phyloP scores from a whole-genome alignment of 2,329 filamentous ascomycete species.

The Hypoxylon sp. region DNA sequence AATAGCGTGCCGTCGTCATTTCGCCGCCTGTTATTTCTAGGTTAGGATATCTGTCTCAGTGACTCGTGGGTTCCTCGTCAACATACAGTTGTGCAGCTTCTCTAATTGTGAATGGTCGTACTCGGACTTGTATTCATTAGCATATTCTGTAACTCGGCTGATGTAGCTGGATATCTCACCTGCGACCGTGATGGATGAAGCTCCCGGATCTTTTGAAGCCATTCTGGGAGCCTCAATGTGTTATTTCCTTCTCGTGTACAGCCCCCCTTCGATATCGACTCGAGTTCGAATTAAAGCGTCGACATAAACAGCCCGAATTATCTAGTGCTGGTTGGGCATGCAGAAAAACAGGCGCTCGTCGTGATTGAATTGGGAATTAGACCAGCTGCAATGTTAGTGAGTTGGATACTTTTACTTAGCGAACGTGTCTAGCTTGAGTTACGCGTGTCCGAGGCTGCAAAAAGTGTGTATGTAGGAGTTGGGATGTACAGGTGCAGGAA shows the following conservation, averaged over 20 bases:
- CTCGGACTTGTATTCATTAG: constrained; percentile 67
- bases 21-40: constrained; percentile 61
- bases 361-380: constrained; percentile 13
- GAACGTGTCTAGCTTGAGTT: constrained; percentile 7
- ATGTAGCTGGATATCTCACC: constrained; percentile 55
- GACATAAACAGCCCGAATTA: constrained; percentile 43
- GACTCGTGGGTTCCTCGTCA: background rate
- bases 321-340: constrained; percentile 9
- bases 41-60: constrained; percentile 30
- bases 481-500: constrained; percentile 12
- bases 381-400: constrained; percentile 13
- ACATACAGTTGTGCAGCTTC: constrained; percentile 90
- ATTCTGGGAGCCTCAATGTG: constrained; percentile 47
- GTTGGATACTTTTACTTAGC: background rate
- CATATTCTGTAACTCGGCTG: constrained; percentile 6
- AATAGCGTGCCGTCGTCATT: constrained; percentile 90
- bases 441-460: background rate
- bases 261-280: constrained; percentile 24
- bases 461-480: no score
- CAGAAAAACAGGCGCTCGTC: constrained; percentile 8
- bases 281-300: constrained; percentile 22
- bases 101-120: constrained; percentile 82
- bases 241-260: constrained; percentile 16
- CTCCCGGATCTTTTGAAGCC: constrained; percentile 58
- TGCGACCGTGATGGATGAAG: constrained; percentile 70